Conservation (phyloP, 805 yeast genomes). For the Danielia oregonensis region DNA sequence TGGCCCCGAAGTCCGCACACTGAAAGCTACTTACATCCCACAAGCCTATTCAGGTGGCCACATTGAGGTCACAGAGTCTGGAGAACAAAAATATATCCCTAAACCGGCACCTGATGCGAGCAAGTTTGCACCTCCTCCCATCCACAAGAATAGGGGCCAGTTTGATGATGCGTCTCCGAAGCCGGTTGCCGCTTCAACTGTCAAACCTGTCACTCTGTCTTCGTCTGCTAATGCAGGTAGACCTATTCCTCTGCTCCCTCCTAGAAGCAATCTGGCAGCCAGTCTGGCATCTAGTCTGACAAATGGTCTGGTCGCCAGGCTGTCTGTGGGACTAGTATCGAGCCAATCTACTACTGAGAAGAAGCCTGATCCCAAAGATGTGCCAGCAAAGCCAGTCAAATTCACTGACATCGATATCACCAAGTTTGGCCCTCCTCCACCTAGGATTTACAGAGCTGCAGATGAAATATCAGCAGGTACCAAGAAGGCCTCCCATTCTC, state of each 20-base stretch:
- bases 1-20: too few relatives aligned
- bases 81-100: constrained; percentile 3
- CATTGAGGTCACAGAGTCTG: not conserved
- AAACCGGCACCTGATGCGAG: constrained; percentile 33
- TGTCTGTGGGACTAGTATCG: too few relatives aligned
- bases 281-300: too few relatives aligned
- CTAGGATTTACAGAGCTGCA: constrained; percentile 19
- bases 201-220: constrained; percentile 1
- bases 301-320: too few relatives aligned
- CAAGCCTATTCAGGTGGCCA: too few relatives aligned
- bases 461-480: too few relatives aligned
- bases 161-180: not conserved
- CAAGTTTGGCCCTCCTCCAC: constrained; percentile 47
- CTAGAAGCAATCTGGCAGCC: not conserved
- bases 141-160: constrained; percentile 30
- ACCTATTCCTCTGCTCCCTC: constrained; percentile 2
- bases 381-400: constrained; percentile 8
- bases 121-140: constrained; percentile 41
- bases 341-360: too few relatives aligned
- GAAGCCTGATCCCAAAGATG: too few relatives aligned
- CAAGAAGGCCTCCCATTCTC: too few relatives aligned
- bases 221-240: constrained; percentile 1
- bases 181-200: constrained; percentile 4
- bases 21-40: too few relatives aligned
- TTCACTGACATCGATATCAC: constrained; percentile 31